A percentile compares a stretch with the other conserved stretches of the same genome.
Evolutionary conservation across 495 filamentous ascomycete species (phyloP).

Genomic region (Hypoxylon cercidicola): DNA sequence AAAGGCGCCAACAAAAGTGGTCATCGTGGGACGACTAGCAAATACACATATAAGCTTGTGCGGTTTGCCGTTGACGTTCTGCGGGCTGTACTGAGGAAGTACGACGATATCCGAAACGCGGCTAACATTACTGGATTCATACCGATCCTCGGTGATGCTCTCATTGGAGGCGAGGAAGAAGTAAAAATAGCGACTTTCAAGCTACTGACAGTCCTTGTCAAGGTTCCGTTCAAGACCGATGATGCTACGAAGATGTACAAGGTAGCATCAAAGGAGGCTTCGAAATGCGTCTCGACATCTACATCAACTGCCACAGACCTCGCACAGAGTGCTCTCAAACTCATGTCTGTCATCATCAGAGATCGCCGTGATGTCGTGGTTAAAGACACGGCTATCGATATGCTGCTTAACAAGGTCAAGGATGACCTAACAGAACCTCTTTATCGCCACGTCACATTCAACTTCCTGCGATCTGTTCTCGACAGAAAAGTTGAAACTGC

Average conservation of each 20-base stretch:
- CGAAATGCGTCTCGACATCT: slow-evolving; percentile 71
- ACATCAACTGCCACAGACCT: slow-evolving; percentile 81
- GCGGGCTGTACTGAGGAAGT: slow-evolving; percentile 81
- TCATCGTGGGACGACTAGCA: slow-evolving; percentile 71
- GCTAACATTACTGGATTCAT: slow-evolving; percentile 84
- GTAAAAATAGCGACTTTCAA: slow-evolving; percentile 86
- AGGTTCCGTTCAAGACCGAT: slow-evolving; percentile 80
- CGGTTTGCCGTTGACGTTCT: slow-evolving; percentile 89
- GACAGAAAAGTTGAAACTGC: slow-evolving; percentile 85
- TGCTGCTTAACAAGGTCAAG: slow-evolving; percentile 82
- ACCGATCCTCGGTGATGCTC: slow-evolving; percentile 85
- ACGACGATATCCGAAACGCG: slow-evolving; percentile 79
- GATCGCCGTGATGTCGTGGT: slow-evolving; percentile 78
- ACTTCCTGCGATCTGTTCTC: slow-evolving; percentile 87
- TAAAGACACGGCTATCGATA: slow-evolving; percentile 83
- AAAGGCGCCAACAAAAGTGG: slow-evolving; percentile 77
- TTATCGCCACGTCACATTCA: slow-evolving; percentile 90
- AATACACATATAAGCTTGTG: slow-evolving; percentile 83
- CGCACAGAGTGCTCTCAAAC: slow-evolving; percentile 84
- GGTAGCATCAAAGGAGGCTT: slow-evolving; percentile 80
- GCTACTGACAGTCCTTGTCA: slow-evolving; percentile 83
- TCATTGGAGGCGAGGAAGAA: slow-evolving; percentile 86
- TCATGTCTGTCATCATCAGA: slow-evolving; percentile 84
- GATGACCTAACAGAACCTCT: slow-evolving; percentile 94
- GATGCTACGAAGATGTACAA: slow-evolving; percentile 79